A percentile compares a stretch with the other conserved stretches of the same genome.
These are phyloP conservation scores for Metarhizium guizhouense DNA, from an alignment of 2,329 filamentous ascomycete genomes.

Conservation along the genomic window DNA sequence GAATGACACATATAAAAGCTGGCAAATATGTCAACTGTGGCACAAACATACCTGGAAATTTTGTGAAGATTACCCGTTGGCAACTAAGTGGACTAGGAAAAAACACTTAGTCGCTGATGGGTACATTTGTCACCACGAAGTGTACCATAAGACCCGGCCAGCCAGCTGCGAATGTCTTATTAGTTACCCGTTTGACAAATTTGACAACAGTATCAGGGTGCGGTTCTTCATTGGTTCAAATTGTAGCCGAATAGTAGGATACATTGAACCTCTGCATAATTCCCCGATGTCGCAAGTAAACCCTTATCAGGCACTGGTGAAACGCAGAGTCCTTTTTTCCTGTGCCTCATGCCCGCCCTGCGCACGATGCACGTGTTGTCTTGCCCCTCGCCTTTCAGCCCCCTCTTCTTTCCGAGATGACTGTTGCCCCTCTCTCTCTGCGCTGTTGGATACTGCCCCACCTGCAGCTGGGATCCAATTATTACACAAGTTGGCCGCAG, in stretches of 20 bases:
- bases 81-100: too few relatives aligned
- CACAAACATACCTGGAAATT: not conserved
- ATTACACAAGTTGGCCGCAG: not conserved
- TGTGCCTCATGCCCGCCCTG: not conserved
- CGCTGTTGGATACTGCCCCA: conserved; percentile 12
- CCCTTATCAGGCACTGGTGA: conserved; percentile 1
- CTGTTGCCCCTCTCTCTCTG: conserved; percentile 1
- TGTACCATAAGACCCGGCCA: too few relatives aligned
- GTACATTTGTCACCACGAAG: too few relatives aligned
- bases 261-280: not conserved
- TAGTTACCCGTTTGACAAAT: conserved; percentile 16
- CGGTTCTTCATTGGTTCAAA: not conserved
- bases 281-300: conserved; percentile 1
- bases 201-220: conserved; percentile 1
- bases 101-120: too few relatives aligned
- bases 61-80: too few relatives aligned
- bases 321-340: too few relatives aligned
- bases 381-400: not conserved
- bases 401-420: not conserved
- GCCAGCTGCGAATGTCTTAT: not conserved
- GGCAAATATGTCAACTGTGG: not conserved
- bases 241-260: conserved; percentile 1
- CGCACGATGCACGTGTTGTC: not conserved
- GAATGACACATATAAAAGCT: not conserved
- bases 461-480: conserved; percentile 2